phyloP scores from a whole-genome alignment of 2,329 filamentous ascomycete genomes.

The Aspergillus sp. region DNA sequence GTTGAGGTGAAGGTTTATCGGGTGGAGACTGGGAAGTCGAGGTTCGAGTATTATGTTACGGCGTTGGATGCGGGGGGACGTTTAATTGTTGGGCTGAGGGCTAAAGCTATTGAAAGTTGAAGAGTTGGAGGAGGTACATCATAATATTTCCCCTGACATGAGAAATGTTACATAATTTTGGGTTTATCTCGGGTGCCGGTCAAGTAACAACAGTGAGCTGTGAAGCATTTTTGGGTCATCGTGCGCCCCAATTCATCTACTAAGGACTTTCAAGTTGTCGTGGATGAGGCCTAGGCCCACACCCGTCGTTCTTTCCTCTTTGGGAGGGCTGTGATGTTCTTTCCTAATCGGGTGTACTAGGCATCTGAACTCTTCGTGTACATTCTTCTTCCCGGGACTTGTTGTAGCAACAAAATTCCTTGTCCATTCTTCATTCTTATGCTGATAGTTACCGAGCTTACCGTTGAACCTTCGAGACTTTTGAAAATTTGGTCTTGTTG shows the following conservation, averaged over 20 bases:
- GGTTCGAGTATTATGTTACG: conserved; percentile 79
- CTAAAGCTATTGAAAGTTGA: conserved; percentile 71
- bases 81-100: conserved; percentile 74
- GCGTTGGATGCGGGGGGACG: conserved; percentile 59
- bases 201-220: too few species aligned
- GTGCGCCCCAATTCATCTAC: too few species aligned
- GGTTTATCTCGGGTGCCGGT: too few species aligned
- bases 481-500: neutral
- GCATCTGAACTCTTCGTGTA: neutral
- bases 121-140: neutral
- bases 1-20: conserved; percentile 74
- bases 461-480: neutral
- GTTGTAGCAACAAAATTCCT: conserved; percentile 15
- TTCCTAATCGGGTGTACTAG: neutral
- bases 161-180: neutral
- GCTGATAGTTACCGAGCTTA: neutral
- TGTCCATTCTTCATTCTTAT: neutral
- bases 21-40: conserved; percentile 61
- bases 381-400: neutral
- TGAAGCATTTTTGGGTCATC: too few species aligned
- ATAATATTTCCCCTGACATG: neutral
- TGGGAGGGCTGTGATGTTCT: neutral
- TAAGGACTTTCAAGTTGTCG: too few species aligned
- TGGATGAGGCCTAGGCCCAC: too few species aligned
- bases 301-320: too few species aligned